Evolutionary conservation across 208 protist species (phyloP), one percentile per base, ranked within the genome.

Genomic region (Herpetomonas muscarum): DNA sequence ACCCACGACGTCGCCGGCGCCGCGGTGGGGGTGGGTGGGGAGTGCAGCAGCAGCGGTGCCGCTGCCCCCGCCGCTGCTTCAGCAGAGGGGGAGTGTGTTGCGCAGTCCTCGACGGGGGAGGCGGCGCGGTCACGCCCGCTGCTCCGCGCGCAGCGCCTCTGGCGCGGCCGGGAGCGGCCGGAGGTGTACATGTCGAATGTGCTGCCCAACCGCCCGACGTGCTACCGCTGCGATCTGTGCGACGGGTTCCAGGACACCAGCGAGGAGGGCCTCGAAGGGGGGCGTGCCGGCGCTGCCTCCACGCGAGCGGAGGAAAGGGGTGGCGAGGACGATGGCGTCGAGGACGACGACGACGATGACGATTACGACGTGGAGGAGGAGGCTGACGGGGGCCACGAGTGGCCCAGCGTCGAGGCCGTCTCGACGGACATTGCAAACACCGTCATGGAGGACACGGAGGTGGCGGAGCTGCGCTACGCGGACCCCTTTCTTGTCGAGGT

Each of bases 191-290:
- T 22, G 46, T 61, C 62, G 7, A 65, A 73, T 36, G 50, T 73
- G 2, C 30, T 73, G 12, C 67, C 67, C 17, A 58, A 64, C 42
- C 42, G 49, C 31, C 54, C 68, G 30, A 56, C 75, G 49, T 76
- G 75, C 53, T 87, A 87, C 57, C 79, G 79, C 0, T 87, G 79
- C 46, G 75, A 87, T 34, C 72, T 87, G 17, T 87, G 79, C 34
- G 72, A 81, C 36, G 66, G 74, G 13, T 64, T 87, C 45, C 50
- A 60, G 28, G 5, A 26, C 46, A 3, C 32, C n/a, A 7, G 15
- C 15, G 41, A 46, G 41, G 41, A 46, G 9, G 41, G 22, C 15
- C 15, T 6, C 17, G 41, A 22, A 5, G 17, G 41, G 19, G 41
- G 5, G 6, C 15, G 17, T 19, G 41, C 10, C 19, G 41, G 22